These are phyloP conservation scores for Diaporthe australafricana DNA, from an alignment of 2,329 filamentous ascomycete species.

Conservation along the genomic window DNA sequence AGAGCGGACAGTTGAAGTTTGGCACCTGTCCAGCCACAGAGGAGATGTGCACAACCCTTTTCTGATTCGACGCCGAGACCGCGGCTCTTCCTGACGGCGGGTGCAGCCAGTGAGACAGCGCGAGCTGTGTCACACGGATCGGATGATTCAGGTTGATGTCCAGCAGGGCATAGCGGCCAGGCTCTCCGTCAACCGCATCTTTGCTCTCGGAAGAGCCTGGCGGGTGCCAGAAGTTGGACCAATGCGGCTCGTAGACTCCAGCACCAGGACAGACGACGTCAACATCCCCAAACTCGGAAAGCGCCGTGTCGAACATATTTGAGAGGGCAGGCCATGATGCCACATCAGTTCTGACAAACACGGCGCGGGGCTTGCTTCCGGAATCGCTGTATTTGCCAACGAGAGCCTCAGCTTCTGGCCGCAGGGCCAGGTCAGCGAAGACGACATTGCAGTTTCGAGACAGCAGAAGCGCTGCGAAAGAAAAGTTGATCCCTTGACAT, in stretches of 20 bases:
- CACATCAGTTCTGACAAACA: conserved; percentile 59
- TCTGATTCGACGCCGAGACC: conserved; percentile 45
- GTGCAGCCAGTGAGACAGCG: conserved; percentile 52
- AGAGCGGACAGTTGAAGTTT: conserved; percentile 50
- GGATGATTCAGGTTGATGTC: conserved; percentile 57
- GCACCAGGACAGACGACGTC: conserved; percentile 59
- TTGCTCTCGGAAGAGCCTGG: conserved; percentile 49
- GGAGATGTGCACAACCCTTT: conserved; percentile 52
- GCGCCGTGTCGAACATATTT: conserved; percentile 49
- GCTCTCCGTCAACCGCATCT: conserved; percentile 43
- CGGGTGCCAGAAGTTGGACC: conserved; percentile 56
- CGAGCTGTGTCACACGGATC: conserved; percentile 54
- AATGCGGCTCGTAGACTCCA: conserved; percentile 59
- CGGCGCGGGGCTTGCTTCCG: conserved; percentile 44
- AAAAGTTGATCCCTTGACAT: conserved; percentile 54
- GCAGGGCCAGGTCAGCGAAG: conserved; percentile 56
- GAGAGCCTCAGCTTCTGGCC: conserved; percentile 54
- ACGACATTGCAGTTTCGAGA: conserved; percentile 56
- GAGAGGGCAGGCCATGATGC: conserved; percentile 53
- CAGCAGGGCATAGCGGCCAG: conserved; percentile 48
- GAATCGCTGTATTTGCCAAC: conserved; percentile 41
- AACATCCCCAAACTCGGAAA: conserved; percentile 51
- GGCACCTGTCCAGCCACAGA: conserved; percentile 52
- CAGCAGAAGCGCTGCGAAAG: conserved; percentile 57
- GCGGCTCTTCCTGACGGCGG: conserved; percentile 37